Percentiles rank a stretch among this genome's conserved stretches.
phyloP scores from a whole-genome alignment of 129 eudicot genomes.

The Tagetes erecta region DNA sequence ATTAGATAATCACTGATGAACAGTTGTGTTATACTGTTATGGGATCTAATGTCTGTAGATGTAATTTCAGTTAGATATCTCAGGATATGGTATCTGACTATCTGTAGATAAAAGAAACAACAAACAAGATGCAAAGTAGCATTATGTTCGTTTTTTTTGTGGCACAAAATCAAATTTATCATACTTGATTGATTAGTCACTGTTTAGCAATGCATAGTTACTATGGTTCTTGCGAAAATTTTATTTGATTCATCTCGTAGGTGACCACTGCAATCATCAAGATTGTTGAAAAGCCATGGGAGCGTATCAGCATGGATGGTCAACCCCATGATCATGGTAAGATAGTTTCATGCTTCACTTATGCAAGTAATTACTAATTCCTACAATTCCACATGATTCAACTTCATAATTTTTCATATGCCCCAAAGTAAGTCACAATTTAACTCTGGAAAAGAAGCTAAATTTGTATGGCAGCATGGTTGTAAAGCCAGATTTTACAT shows the following conservation, averaged over 20 bases:
- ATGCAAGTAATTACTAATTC: neutral
- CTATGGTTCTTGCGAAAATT: neutral
- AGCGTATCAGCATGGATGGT: conserved; percentile 65
- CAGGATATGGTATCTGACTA: neutral
- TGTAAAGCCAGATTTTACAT: neutral
- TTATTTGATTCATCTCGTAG: conserved; percentile 32
- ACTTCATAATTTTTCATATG: neutral
- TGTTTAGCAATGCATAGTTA: neutral
- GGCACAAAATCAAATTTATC: conserved; percentile 6
- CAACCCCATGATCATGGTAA: conserved; percentile 87
- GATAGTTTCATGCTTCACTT: conserved; percentile 27
- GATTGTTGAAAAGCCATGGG: conserved; percentile 93
- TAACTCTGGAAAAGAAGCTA: neutral
- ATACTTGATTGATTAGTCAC: conserved; percentile 9
- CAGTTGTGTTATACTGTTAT: neutral
- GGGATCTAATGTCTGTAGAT: neutral
- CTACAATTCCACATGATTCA: neutral
- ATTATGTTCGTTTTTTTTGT: neutral
- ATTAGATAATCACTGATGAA: neutral
- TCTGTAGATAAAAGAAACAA: neutral
- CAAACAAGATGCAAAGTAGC: neutral
- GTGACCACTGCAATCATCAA: conserved; percentile 77
- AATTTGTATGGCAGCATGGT: neutral
- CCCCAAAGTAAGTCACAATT: neutral
- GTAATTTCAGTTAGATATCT: neutral